A percentile compares a stretch with the other conserved stretches of the same genome.
phyloP scores from a whole-genome alignment of 2,329 filamentous ascomycete species.

The Dothistroma septosporum region DNA sequence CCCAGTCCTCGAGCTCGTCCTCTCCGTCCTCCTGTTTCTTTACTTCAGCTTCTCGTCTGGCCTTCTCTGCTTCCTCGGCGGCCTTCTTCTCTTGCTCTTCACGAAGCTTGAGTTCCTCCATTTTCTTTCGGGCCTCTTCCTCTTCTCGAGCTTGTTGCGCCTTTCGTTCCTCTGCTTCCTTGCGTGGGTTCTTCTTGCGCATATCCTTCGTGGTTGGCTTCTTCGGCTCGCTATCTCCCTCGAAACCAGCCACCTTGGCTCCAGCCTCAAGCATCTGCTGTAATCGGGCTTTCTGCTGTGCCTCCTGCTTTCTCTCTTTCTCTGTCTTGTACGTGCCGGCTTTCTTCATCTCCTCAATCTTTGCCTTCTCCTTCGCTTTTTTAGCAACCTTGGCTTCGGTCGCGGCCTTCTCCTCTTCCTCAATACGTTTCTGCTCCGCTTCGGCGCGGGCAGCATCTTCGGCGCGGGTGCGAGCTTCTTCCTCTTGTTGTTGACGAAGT shows the following conservation, averaged over 20 bases:
- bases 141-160: slow-evolving; percentile 40
- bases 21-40: slow-evolving; percentile 59
- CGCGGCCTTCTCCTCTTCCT: slow-evolving; percentile 66
- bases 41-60: slow-evolving; percentile 64
- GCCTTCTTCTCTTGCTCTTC: slow-evolving; percentile 70
- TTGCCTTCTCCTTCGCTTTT: slow-evolving; percentile 84
- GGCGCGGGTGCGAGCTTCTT: slow-evolving; percentile 53
- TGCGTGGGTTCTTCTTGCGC: slow-evolving; percentile 66
- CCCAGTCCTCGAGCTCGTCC: slow-evolving; percentile 76
- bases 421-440: slow-evolving; percentile 59
- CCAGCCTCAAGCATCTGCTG: slow-evolving; percentile 81
- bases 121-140: slow-evolving; percentile 55
- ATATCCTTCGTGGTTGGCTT: slow-evolving; percentile 72
- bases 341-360: slow-evolving; percentile 80
- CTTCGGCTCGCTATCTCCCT: slow-evolving; percentile 70
- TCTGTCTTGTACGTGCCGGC: slow-evolving; percentile 84
- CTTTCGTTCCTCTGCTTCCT: slow-evolving; percentile 54
- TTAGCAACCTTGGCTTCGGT: slow-evolving; percentile 72
- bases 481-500: slow-evolving; percentile 61
- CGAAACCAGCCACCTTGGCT: slow-evolving; percentile 58
- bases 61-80: slow-evolving; percentile 72
- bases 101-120: slow-evolving; percentile 49
- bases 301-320: slow-evolving; percentile 78
- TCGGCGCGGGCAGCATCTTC: slow-evolving; percentile 66
- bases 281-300: slow-evolving; percentile 70